A percentile compares a stretch with the other conserved stretches of the same genome.
phyloP scores from a whole-genome alignment of 208 protist species.

The Leishmania amazonensis region DNA sequence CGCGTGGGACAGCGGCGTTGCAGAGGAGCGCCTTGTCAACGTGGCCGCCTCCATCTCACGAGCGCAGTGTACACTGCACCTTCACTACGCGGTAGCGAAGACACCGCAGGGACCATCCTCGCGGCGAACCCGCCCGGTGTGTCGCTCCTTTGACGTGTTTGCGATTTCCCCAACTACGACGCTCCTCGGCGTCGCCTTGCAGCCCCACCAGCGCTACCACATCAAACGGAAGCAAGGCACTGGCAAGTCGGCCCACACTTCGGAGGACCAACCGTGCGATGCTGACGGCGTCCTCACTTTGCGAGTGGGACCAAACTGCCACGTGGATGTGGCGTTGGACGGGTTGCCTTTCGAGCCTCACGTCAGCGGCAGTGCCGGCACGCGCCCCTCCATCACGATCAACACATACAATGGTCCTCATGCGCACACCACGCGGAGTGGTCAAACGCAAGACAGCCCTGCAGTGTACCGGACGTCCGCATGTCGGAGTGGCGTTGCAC shows the following conservation, averaged over 20 bases:
- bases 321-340: conserved; percentile 22
- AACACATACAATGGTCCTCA: not conserved
- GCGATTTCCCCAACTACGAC: conserved; percentile 14
- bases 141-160: conserved; percentile 29
- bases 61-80: conserved; percentile 25
- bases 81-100: conserved; percentile 10
- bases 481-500: conserved; percentile 4
- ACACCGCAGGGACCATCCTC: not conserved
- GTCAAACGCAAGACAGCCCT: not conserved
- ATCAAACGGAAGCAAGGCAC: not conserved
- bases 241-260: not conserved
- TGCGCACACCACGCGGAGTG: not conserved
- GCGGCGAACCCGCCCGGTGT: not conserved
- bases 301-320: conserved; percentile 22
- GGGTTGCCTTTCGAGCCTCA: not conserved
- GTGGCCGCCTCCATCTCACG: conserved; percentile 19
- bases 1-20: too few relatives aligned
- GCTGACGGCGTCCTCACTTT: conserved; percentile 12
- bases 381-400: not conserved
- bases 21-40: not conserved
- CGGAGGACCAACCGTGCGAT: not conserved
- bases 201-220: conserved; percentile 48
- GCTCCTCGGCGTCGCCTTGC: conserved; percentile 36
- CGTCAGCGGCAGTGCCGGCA: not conserved
- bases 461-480: conserved; percentile 1